Evolutionary conservation across 139 green algal genomes (phyloP).

Genomic region (Pleodorina starrii): DNA sequence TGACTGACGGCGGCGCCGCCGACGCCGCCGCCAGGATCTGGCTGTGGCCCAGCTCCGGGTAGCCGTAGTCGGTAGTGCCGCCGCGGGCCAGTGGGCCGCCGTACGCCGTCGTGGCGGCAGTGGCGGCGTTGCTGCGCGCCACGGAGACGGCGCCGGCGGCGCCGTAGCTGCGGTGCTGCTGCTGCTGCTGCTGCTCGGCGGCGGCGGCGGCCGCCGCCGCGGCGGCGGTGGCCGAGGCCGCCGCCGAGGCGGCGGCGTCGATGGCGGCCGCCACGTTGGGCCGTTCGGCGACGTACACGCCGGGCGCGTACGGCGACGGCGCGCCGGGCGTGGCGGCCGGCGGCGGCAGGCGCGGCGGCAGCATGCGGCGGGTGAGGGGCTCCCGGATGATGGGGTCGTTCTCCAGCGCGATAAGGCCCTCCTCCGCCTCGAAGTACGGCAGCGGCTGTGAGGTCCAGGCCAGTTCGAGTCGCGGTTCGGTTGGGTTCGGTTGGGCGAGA

Average conservation of each 20-base stretch:
- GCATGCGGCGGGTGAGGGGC: slow-evolving; percentile 46
- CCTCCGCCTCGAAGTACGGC: slow-evolving; percentile 68
- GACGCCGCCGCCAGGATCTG: background rate
- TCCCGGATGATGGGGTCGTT: slow-evolving; percentile 54
- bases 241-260: background rate
- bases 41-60: slow-evolving; percentile 51
- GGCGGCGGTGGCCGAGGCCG: background rate
- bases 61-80: slow-evolving; percentile 42
- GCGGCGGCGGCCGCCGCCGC: too few relatives aligned
- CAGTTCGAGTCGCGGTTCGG: too few relatives aligned
- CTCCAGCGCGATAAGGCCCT: slow-evolving; percentile 62
- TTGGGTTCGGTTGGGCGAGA: too few relatives aligned
- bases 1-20: background rate
- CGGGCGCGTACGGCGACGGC: slow-evolving; percentile 31
- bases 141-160: background rate
- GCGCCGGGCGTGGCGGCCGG: slow-evolving; percentile 47
- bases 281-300: slow-evolving; percentile 50
- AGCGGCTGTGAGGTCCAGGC: too few relatives aligned
- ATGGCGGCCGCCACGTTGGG: background rate
- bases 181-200: too few relatives aligned
- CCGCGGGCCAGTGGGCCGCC: background rate
- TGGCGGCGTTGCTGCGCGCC: background rate
- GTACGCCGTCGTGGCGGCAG: background rate
- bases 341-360: slow-evolving; percentile 50
- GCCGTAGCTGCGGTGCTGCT: too few relatives aligned